These are phyloP conservation scores for Fomitopsis betulina DNA, from an alignment of 1,284 basidiomycete species.

Conservation along the genomic window DNA sequence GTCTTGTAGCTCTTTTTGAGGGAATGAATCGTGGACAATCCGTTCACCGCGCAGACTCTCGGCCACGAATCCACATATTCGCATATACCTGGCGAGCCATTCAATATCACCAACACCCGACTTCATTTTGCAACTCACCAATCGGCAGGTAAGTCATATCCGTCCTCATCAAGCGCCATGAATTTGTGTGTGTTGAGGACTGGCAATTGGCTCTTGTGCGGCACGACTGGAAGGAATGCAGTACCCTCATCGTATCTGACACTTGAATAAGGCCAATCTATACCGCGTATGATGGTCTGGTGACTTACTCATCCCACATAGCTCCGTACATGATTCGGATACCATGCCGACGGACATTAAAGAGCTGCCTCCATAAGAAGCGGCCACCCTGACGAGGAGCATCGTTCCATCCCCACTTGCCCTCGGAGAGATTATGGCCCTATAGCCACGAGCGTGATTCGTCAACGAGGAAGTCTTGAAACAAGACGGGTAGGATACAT, in stretches of 20 bases:
- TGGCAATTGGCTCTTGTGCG: slow-evolving; percentile 53
- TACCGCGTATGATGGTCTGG: not conserved
- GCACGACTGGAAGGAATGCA: slow-evolving; percentile 64
- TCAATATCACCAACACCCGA: not conserved
- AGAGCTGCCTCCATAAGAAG: slow-evolving; percentile 73
- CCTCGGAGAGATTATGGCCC: slow-evolving; percentile 65
- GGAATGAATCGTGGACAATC: slow-evolving; percentile 56
- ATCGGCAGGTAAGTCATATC: slow-evolving; percentile 66
- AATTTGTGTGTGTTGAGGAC: slow-evolving; percentile 51
- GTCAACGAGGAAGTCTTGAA: not conserved
- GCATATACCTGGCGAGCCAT: slow-evolving; percentile 59
- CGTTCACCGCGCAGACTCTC: slow-evolving; percentile 64
- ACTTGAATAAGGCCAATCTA: not conserved
- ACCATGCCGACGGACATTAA: slow-evolving; percentile 56
- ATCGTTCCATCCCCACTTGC: slow-evolving; percentile 63
- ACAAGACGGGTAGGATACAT: slow-evolving; percentile 18
- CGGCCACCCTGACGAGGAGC: slow-evolving; percentile 63
- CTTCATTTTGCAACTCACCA: slow-evolving; percentile 40
- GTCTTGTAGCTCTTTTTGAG: slow-evolving; percentile 66
- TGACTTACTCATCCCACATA: slow-evolving; percentile 79
- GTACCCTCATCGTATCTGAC: slow-evolving; percentile 76
- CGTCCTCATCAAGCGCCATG: slow-evolving; percentile 67
- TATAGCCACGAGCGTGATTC: slow-evolving; percentile 20
- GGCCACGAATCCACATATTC: slow-evolving; percentile 66
- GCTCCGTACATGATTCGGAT: slow-evolving; percentile 70